phyloP scores from a whole-genome alignment of 345 rosid genomes.

The Rhodamnia rubescens region DNA sequence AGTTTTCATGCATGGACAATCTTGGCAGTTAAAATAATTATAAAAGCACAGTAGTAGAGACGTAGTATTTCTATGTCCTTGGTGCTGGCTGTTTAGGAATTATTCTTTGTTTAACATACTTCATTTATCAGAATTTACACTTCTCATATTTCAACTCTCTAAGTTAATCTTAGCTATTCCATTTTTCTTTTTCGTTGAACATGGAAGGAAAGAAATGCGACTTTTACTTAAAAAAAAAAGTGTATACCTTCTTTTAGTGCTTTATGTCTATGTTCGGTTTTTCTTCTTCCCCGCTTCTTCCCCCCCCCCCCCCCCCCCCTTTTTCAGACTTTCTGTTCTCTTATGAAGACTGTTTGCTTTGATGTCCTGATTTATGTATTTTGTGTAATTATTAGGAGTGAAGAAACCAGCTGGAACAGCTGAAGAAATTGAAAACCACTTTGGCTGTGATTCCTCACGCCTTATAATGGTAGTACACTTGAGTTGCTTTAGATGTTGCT shows the following conservation, averaged over 20 bases:
- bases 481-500: background rate
- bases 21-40: background rate
- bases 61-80: background rate
- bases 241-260: too few species aligned
- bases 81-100: background rate
- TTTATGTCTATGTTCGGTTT: too few species aligned
- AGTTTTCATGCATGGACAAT: background rate
- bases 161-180: background rate
- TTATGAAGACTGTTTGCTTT: background rate
- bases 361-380: background rate
- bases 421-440: conserved; percentile 89
- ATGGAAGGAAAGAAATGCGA: background rate
- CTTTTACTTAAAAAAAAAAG: too few species aligned
- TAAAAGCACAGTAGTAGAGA: background rate
- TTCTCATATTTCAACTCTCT: background rate
- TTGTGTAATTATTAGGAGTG: conserved; percentile 26
- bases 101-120: background rate
- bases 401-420: conserved; percentile 96
- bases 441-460: conserved; percentile 73
- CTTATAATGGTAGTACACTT: conserved; percentile 62
- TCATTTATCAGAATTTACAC: background rate
- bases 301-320: too few species aligned
- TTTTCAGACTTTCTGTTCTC: background rate
- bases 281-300: too few species aligned
- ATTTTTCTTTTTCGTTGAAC: background rate